Conservation (phyloP, 1,139 yeast species). For the Geotrichum macrosporum region DNA sequence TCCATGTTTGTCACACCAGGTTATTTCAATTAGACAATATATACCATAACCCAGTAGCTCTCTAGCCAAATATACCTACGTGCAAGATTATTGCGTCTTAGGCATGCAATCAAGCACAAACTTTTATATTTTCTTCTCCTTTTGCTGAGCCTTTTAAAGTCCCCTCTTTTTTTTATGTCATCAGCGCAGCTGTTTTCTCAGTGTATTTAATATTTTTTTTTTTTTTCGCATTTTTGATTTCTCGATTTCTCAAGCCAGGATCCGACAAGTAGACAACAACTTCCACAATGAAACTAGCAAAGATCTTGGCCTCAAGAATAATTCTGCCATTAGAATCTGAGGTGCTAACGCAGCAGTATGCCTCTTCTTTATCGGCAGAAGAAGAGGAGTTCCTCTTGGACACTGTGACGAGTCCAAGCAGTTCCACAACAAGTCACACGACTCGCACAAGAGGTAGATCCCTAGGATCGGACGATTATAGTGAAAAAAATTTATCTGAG, state of each 20-base stretch:
- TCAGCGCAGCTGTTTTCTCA: too few species aligned
- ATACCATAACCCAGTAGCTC: too few species aligned
- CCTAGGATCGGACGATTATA: constrained; percentile 15
- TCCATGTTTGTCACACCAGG: too few species aligned
- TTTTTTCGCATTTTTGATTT: neutral
- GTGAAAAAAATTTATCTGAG: constrained; percentile 2
- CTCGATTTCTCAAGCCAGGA: too few species aligned
- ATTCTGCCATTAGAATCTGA: constrained; percentile 21
- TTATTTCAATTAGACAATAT: too few species aligned
- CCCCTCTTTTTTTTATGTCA: too few species aligned
- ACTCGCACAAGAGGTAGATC: constrained; percentile 17
- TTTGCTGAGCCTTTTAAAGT: too few species aligned
- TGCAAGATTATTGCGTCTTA: too few species aligned
- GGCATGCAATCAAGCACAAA: too few species aligned
- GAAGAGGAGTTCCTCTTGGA: constrained; percentile 15
- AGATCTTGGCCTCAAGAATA: constrained; percentile 19
- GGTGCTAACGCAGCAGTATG: neutral
- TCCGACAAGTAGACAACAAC: neutral
- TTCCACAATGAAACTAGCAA: neutral
- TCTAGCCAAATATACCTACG: too few species aligned
- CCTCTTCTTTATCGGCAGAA: neutral
- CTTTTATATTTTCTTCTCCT: too few species aligned
- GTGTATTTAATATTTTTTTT: neutral
- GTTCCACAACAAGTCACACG: constrained; percentile 10
- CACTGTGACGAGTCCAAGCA: constrained; percentile 6